Evolutionary conservation across 2,329 filamentous ascomycete genomes (phyloP).

Genomic region (Claviceps sp.): DNA sequence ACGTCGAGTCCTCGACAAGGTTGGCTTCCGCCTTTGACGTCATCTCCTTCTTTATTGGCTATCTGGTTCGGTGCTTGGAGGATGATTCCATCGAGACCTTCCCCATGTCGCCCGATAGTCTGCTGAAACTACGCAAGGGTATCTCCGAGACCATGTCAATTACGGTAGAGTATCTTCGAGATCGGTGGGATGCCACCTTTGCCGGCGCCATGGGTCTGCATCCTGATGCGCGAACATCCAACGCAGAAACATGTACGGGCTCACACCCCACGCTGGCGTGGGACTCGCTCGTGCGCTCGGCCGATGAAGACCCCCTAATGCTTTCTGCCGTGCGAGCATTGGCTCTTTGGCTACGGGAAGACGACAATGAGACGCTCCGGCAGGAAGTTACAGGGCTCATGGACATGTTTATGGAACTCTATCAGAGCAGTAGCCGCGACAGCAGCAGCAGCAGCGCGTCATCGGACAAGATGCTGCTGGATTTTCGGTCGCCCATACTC

Average conservation of each 20-base stretch:
- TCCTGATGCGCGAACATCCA: conserved; percentile 35
- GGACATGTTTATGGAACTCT: conserved; percentile 52
- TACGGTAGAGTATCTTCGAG: conserved; percentile 51
- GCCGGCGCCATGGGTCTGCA: conserved; percentile 49
- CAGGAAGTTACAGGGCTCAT: conserved; percentile 43
- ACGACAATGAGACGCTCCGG: conserved; percentile 46
- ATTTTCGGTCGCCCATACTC: conserved; percentile 44
- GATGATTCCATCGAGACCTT: conserved; percentile 27
- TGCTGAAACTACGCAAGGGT: conserved; percentile 46
- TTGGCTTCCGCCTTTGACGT: conserved; percentile 49
- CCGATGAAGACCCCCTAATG: conserved; percentile 42
- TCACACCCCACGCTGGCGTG: conserved; percentile 38
- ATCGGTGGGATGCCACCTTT: conserved; percentile 55
- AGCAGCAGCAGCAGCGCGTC: conserved; percentile 12
- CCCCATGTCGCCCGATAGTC: conserved; percentile 40
- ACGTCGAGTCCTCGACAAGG: conserved; percentile 35
- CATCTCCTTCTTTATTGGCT: conserved; percentile 46
- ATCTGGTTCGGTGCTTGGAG: conserved; percentile 41
- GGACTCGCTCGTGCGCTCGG: conserved; percentile 38
- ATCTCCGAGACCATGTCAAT: conserved; percentile 51
- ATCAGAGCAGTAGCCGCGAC: conserved; percentile 20
- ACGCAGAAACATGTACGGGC: conserved; percentile 30
- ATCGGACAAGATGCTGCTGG: conserved; percentile 27
- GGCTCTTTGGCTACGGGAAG: conserved; percentile 55
- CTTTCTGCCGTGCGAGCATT: conserved; percentile 44